Conservation (phyloP, 768 basidiomycete genomes). For the Tulasnella sp. region DNA sequence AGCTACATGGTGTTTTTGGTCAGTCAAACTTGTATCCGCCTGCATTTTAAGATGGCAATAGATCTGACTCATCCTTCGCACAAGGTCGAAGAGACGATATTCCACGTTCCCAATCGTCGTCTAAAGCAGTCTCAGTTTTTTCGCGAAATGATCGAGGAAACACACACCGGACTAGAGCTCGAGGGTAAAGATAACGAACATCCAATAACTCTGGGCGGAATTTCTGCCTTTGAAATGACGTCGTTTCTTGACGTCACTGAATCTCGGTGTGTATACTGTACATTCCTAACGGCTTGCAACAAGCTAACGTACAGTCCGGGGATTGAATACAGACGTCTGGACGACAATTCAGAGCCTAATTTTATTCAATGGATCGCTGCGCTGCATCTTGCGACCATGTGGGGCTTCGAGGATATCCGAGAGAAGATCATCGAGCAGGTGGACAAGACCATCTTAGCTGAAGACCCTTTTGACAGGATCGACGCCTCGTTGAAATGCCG, state of each 20-base stretch:
- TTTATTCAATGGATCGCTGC: neutral
- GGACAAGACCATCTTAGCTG: neutral
- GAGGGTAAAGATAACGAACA: neutral
- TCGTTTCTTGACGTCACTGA: neutral
- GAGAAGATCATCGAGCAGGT: neutral
- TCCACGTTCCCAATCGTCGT: neutral
- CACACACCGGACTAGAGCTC: neutral
- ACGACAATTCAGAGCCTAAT: neutral
- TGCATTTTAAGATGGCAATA: too few species aligned
- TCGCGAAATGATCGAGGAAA: neutral
- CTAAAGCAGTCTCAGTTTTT: neutral
- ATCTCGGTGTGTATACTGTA: neutral
- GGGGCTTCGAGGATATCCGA: neutral
- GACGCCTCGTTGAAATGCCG: constrained; percentile 3
- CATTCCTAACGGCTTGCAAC: neutral
- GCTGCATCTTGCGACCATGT: constrained; percentile 16
- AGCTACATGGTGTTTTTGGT: neutral
- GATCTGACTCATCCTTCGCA: neutral
- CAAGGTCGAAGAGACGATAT: neutral
- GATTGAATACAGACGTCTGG: too few species aligned
- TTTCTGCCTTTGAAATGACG: neutral
- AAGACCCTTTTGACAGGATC: neutral
- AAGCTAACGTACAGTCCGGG: neutral
- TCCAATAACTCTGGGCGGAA: neutral
- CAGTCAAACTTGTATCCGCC: neutral